Conservation (phyloP, 768 basidiomycete genomes). For the Pleurotus platypus region DNA sequence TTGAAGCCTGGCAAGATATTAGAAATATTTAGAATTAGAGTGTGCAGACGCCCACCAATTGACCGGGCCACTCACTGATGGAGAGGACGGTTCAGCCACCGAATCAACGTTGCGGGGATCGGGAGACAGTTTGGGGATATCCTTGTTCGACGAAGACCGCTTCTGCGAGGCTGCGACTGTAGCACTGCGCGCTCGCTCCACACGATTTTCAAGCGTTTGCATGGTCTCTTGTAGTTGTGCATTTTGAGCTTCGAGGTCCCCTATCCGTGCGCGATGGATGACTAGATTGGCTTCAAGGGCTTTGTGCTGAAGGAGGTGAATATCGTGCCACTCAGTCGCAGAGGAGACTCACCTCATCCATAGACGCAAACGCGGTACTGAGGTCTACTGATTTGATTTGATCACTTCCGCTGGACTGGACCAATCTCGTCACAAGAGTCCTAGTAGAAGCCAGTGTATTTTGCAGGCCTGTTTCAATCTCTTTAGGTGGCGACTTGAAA, state of each 20-base stretch:
- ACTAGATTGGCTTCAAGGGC: slow-evolving; percentile 58
- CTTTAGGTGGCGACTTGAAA: slow-evolving; percentile 30
- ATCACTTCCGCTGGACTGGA: slow-evolving; percentile 37
- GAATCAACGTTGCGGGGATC: slow-evolving; percentile 43
- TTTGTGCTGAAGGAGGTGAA: slow-evolving; percentile 39
- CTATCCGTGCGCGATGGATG: slow-evolving; percentile 43
- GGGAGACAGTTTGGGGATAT: slow-evolving; percentile 20
- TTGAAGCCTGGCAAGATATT: slow-evolving; percentile 40
- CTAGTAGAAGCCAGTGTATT: slow-evolving; percentile 57
- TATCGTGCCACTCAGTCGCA: neutral
- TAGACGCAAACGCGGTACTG: slow-evolving; percentile 12
- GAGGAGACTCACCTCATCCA: slow-evolving; percentile 52
- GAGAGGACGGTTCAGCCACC: slow-evolving; percentile 53
- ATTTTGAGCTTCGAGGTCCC: slow-evolving; percentile 45
- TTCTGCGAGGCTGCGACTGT: slow-evolving; percentile 47
- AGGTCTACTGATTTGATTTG: slow-evolving; percentile 14
- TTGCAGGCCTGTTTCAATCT: slow-evolving; percentile 42
- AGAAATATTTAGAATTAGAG: slow-evolving; percentile 40
- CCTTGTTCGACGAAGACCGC: slow-evolving; percentile 23
- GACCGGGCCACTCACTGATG: slow-evolving; percentile 69
- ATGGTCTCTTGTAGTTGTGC: slow-evolving; percentile 50
- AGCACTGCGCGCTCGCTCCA: slow-evolving; percentile 56
- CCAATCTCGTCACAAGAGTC: slow-evolving; percentile 55
- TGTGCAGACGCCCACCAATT: slow-evolving; percentile 61
- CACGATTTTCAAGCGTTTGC: slow-evolving; percentile 52